Percentiles rank a stretch among this genome's conserved stretches.
These are phyloP conservation scores for Colletotrichum trifolii DNA, from an alignment of 2,329 filamentous ascomycete species.

Conservation along the genomic window DNA sequence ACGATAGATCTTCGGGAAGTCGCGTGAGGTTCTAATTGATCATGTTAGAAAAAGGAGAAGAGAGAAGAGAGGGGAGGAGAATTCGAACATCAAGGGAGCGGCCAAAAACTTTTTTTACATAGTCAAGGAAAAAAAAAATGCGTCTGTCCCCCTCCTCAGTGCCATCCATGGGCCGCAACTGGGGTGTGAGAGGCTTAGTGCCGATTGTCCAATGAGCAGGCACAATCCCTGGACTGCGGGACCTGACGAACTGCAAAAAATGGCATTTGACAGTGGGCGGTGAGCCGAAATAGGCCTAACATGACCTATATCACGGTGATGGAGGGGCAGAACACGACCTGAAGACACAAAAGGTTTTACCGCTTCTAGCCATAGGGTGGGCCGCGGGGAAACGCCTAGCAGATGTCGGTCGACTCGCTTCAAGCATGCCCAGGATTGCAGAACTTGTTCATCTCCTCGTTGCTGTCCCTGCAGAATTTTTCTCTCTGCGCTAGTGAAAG, in stretches of 20 bases:
- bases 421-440: slow-evolving; percentile 3
- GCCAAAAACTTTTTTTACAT: slow-evolving; percentile 38
- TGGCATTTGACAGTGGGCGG: slow-evolving; percentile 29
- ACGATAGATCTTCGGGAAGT: slow-evolving; percentile 40
- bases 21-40: slow-evolving; percentile 31
- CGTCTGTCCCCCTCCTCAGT: slow-evolving; percentile 27
- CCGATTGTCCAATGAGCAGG: slow-evolving; percentile 35
- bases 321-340: slow-evolving; percentile 15
- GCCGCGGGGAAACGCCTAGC: slow-evolving; percentile 22
- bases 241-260: slow-evolving; percentile 16
- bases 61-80: slow-evolving; percentile 31
- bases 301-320: too few species aligned
- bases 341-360: slow-evolving; percentile 18
- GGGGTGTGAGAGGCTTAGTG: slow-evolving; percentile 1
- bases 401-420: neutral
- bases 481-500: slow-evolving; percentile 1
- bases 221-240: slow-evolving; percentile 26
- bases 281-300: slow-evolving; percentile 3
- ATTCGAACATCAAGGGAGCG: slow-evolving; percentile 18
- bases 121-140: slow-evolving; percentile 24
- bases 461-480: slow-evolving; percentile 34
- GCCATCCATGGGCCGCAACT: too few species aligned
- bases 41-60: slow-evolving; percentile 36
- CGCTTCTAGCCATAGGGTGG: slow-evolving; percentile 32
- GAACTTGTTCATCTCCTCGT: slow-evolving; percentile 23